These are phyloP conservation scores for Stephanodiscus triporus DNA, from an alignment of 108 stramenopile species.

Conservation along the genomic window DNA sequence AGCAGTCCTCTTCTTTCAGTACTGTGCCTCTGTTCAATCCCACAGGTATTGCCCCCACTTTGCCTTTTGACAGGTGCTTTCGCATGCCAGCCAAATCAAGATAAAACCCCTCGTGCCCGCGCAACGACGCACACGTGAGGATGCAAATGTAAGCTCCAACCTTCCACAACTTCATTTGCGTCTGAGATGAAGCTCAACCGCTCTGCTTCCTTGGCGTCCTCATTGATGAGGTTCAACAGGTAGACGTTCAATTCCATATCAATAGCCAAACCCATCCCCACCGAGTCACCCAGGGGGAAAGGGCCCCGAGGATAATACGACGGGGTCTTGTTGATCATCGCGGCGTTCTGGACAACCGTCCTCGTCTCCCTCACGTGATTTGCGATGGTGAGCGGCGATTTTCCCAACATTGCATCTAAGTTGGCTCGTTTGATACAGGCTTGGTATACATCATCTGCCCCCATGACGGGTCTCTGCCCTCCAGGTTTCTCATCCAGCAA, in stretches of 20 bases:
- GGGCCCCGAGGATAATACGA: background rate
- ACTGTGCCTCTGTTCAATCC: background rate
- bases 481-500: too few species aligned
- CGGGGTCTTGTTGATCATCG: too few species aligned
- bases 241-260: too few species aligned
- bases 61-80: too few species aligned
- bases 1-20: conserved; percentile 5
- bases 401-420: too few species aligned
- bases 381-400: background rate
- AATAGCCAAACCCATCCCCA: too few species aligned
- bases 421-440: too few species aligned
- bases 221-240: background rate
- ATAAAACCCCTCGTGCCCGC: background rate
- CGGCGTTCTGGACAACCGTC: background rate
- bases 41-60: background rate
- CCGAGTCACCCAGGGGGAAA: too few species aligned
- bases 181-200: background rate
- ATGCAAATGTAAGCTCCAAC: background rate
- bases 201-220: background rate
- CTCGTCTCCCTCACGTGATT: background rate
- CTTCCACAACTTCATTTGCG: background rate
- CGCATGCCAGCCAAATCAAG: background rate
- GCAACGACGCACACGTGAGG: background rate
- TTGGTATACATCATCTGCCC: too few species aligned
- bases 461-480: too few species aligned